Conservation (phyloP, 495 filamentous ascomycete species). For the Darksidea phi region DNA sequence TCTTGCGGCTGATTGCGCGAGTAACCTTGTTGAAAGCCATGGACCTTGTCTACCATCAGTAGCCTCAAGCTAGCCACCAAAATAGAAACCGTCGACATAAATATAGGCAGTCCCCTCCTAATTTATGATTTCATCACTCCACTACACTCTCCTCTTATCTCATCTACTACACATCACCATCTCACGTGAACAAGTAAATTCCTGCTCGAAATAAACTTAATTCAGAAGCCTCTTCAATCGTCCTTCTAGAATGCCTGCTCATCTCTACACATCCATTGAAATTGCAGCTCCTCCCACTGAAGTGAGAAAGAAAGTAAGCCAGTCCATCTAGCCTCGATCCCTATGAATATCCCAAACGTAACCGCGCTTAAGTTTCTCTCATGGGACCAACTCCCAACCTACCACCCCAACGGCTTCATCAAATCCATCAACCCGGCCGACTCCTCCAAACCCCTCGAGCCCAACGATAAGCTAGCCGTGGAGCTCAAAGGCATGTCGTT, state of each 20-base stretch:
- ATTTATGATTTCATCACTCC: too few species aligned
- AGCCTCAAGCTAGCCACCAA: too few species aligned
- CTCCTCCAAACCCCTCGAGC: slow-evolving; percentile 4
- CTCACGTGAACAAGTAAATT: too few species aligned
- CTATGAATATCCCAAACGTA: background rate
- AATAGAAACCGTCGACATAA: too few species aligned
- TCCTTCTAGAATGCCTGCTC: background rate
- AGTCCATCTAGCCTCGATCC: too few species aligned
- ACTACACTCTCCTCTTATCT: too few species aligned
- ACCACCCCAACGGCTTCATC: slow-evolving; percentile 14
- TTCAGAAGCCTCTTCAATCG: background rate
- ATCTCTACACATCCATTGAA: background rate
- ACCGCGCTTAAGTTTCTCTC: slow-evolving; percentile 6
- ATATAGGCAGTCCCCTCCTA: too few species aligned
- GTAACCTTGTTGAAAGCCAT: background rate
- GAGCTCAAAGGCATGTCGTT: background rate
- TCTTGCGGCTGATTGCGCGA: slow-evolving; percentile 21
- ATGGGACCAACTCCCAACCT: slow-evolving; percentile 3
- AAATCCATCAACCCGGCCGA: slow-evolving; percentile 1
- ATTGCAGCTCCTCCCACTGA: background rate
- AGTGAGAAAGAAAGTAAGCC: background rate
- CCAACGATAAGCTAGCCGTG: slow-evolving; percentile 3
- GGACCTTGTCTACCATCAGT: background rate
- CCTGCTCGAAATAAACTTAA: background rate
- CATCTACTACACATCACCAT: too few species aligned